Percentiles rank a stretch among this genome's conserved stretches.
These are phyloP conservation scores for Vigna radiata DNA, from an alignment of 306 rosid species.

Conservation along the genomic window DNA sequence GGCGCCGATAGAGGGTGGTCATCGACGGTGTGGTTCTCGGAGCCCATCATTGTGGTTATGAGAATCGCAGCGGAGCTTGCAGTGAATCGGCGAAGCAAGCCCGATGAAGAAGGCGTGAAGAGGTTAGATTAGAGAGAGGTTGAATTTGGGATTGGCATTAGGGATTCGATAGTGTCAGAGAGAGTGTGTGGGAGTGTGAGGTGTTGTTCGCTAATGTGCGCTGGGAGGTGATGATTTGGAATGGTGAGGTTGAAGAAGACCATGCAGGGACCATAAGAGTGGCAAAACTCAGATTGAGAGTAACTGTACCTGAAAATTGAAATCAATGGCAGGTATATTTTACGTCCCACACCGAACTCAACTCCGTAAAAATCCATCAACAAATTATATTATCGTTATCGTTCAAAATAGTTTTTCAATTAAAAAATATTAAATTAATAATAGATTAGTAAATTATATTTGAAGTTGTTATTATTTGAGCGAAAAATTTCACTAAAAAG, in stretches of 20 bases:
- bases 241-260: constrained; percentile 52
- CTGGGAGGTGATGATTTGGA: constrained; percentile 39
- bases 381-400: too few species aligned
- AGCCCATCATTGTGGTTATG: constrained; percentile 80
- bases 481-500: too few species aligned
- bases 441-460: too few species aligned
- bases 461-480: too few species aligned
- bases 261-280: constrained; percentile 35
- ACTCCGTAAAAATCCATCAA: too few species aligned
- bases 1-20: constrained; percentile 57
- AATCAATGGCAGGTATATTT: too few species aligned
- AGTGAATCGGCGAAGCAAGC: constrained; percentile 25
- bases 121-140: not conserved
- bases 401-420: too few species aligned
- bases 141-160: constrained; percentile 42
- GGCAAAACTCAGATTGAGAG: not conserved
- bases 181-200: not conserved
- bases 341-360: not conserved
- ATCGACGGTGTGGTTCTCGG: constrained; percentile 63
- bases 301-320: too few species aligned
- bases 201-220: constrained; percentile 40
- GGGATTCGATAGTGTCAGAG: constrained; percentile 13
- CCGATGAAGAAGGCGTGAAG: not conserved
- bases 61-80: not conserved
- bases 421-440: too few species aligned